Evolutionary conservation across 2,329 filamentous ascomycete species (phyloP).

Genomic region (Diaporthe sp.): DNA sequence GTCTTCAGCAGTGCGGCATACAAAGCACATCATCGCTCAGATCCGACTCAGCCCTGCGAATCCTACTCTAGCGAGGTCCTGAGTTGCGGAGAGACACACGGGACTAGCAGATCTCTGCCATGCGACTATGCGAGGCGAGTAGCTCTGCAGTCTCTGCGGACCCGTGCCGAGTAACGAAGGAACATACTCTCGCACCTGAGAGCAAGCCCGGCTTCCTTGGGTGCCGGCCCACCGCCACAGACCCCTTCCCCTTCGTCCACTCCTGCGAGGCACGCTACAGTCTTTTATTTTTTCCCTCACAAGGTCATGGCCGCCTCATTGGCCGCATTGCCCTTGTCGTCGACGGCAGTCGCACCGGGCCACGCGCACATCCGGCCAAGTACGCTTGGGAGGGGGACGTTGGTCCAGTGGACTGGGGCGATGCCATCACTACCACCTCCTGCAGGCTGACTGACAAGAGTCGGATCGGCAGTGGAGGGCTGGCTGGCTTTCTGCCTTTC

Average conservation of each 20-base stretch:
- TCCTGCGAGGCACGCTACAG: conserved; percentile 7
- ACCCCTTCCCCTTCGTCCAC: not conserved
- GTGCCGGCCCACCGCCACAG: conserved; percentile 21
- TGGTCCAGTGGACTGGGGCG: conserved; percentile 19
- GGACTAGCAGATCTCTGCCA: conserved; percentile 18
- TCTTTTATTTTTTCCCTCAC: not conserved
- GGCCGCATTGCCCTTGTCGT: conserved; percentile 8
- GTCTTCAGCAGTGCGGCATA: not conserved
- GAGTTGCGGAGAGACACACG: conserved; percentile 11
- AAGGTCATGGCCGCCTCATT: conserved; percentile 11
- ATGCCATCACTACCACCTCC: conserved; percentile 17
- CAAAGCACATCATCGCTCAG: conserved; percentile 1
- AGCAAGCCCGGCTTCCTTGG: conserved; percentile 11
- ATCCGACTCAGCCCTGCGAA: conserved; percentile 25
- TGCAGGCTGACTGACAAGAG: conserved; percentile 16
- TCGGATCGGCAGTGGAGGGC: conserved; percentile 22
- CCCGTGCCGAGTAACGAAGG: conserved; percentile 15
- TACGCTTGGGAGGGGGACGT: conserved; percentile 4
- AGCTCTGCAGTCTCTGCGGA: conserved; percentile 17
- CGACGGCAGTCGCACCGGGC: conserved; percentile 24
- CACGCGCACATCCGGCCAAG: conserved; percentile 25
- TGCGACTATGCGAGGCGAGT: conserved; percentile 2
- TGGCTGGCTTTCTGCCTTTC: conserved; percentile 7
- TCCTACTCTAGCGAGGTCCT: conserved; percentile 13
- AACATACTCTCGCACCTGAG: conserved; percentile 8